Conservation (phyloP, 208 protist genomes). For the Wallacemonas sp. region DNA sequence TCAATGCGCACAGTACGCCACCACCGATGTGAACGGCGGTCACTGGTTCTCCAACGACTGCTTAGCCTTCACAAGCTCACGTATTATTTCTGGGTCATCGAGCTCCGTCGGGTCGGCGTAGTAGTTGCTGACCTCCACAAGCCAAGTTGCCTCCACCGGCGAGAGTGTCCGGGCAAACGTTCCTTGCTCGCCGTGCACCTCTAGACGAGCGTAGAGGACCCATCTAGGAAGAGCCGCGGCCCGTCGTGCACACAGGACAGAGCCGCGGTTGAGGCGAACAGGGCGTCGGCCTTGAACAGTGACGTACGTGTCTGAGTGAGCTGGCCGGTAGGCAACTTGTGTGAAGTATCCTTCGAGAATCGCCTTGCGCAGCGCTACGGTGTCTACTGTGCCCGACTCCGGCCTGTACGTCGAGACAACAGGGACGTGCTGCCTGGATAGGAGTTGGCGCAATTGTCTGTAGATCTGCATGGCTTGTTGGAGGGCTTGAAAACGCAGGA, state of each 20-base stretch:
- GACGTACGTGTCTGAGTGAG: conserved; percentile 30
- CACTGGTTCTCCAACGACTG: neutral
- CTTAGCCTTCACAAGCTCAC: neutral
- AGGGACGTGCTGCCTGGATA: conserved; percentile 49
- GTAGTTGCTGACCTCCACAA: conserved; percentile 69
- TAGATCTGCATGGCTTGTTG: conserved; percentile 77
- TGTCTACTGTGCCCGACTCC: conserved; percentile 46
- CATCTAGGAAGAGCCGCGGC: conserved; percentile 36
- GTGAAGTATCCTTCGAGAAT: conserved; percentile 88
- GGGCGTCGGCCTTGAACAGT: conserved; percentile 61
- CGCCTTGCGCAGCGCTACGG: conserved; percentile 63
- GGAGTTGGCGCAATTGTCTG: conserved; percentile 56
- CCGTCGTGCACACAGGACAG: conserved; percentile 17
- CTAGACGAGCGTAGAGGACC: conserved; percentile 85
- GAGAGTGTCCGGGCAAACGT: conserved; percentile 68
- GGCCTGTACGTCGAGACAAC: conserved; percentile 60
- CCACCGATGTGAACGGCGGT: too few species aligned
- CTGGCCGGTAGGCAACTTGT: conserved; percentile 62
- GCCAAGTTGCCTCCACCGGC: conserved; percentile 69
- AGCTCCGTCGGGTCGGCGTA: conserved; percentile 64
- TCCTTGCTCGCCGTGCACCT: conserved; percentile 72
- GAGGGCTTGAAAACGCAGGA: conserved; percentile 63
- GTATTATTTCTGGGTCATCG: conserved; percentile 52
- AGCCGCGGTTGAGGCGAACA: conserved; percentile 54
- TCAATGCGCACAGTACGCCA: too few species aligned